phyloP scores from a whole-genome alignment of 495 filamentous ascomycete genomes.

The Beverwykella pulmonaria region DNA sequence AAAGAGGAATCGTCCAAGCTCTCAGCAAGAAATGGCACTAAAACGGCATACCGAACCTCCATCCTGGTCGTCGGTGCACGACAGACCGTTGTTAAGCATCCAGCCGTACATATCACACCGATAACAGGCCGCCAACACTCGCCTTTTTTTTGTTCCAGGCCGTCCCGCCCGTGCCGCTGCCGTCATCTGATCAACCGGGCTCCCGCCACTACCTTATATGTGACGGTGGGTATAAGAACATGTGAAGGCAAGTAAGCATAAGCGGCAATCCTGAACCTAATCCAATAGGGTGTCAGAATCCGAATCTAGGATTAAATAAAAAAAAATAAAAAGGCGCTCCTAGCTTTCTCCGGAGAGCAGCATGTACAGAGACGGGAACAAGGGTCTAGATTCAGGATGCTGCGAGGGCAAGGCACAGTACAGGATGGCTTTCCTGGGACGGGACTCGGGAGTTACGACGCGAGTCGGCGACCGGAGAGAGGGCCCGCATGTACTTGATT shows the following conservation, averaged over 20 bases:
- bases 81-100: neutral
- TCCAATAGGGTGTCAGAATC: too few relatives aligned
- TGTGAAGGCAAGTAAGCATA: neutral
- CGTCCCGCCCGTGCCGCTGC: slow-evolving; percentile 3
- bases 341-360: too few relatives aligned
- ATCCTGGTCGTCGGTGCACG: slow-evolving; percentile 8
- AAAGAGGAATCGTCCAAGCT: neutral
- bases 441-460: neutral
- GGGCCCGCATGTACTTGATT: neutral
- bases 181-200: neutral
- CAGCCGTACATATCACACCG: too few relatives aligned
- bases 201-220: neutral
- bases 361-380: too few relatives aligned
- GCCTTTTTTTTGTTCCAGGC: neutral
- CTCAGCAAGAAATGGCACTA: neutral
- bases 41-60: neutral
- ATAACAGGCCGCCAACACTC: slow-evolving; percentile 7
- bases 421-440: neutral
- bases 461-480: neutral
- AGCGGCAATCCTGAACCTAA: neutral
- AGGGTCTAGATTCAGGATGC: too few relatives aligned
- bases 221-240: too few relatives aligned
- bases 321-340: too few relatives aligned
- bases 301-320: too few relatives aligned
- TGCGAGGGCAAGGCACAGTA: too few relatives aligned